Conservation (phyloP, 2,329 filamentous ascomycete species). For the Talaromyces sp. region DNA sequence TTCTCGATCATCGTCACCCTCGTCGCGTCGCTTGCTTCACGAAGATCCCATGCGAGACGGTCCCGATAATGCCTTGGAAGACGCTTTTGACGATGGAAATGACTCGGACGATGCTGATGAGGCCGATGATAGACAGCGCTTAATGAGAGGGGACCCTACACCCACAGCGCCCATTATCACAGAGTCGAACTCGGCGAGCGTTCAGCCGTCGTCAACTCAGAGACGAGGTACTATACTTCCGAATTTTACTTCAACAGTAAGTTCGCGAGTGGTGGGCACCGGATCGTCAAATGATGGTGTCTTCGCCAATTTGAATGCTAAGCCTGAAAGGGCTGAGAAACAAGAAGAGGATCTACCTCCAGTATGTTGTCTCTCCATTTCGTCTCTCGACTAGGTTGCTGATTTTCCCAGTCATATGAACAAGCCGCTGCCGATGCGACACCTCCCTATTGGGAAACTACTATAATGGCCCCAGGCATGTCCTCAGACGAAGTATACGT, state of each 20-base stretch:
- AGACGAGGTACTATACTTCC: constrained; percentile 55
- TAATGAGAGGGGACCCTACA: constrained; percentile 66
- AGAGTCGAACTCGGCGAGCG: constrained; percentile 23
- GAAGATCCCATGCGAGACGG: constrained; percentile 51
- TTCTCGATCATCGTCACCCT: constrained; percentile 71
- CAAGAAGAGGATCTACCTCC: constrained; percentile 83
- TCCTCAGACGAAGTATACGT: constrained; percentile 95
- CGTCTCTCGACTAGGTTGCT: constrained; percentile 25
- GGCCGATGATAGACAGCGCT: constrained; percentile 75
- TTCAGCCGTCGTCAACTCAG: constrained; percentile 32
- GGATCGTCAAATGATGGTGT: constrained; percentile 87
- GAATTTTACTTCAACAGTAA: constrained; percentile 42
- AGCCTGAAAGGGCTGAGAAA: constrained; percentile 76
- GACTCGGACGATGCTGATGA: constrained; percentile 68
- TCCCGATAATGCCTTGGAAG: constrained; percentile 78
- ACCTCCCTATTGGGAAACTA: constrained; percentile 98
- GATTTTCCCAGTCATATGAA: constrained; percentile 75
- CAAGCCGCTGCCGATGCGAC: constrained; percentile 95
- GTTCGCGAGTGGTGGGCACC: constrained; percentile 50
- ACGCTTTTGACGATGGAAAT: constrained; percentile 84
- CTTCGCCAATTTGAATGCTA: constrained; percentile 90
- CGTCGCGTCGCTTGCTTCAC: constrained; percentile 52
- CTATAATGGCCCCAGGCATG: constrained; percentile 87
- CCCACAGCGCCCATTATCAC: constrained; percentile 30
- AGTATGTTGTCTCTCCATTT: constrained; percentile 56